Evolutionary conservation across 495 filamentous ascomycete genomes (phyloP).

Genomic region (Aspergillus bertholletiae): DNA sequence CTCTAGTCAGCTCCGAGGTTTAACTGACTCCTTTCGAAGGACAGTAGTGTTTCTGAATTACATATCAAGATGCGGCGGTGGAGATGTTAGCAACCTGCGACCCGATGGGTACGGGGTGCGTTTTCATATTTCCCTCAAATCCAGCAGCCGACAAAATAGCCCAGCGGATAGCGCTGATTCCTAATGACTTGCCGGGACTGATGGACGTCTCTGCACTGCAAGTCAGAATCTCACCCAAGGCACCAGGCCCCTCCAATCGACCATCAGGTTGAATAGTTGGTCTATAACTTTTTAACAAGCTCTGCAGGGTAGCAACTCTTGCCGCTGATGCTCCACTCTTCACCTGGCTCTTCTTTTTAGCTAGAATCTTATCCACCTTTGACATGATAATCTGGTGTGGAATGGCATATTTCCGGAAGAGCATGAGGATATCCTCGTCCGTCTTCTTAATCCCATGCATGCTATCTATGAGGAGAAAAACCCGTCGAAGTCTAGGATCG

Average conservation of each 20-base stretch:
- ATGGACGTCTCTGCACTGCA: constrained; percentile 37
- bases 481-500: constrained; percentile 57
- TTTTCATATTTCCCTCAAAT: constrained; percentile 37
- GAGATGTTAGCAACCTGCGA: not conserved
- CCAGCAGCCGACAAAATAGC: constrained; percentile 49
- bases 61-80: not conserved
- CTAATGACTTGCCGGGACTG: constrained; percentile 33
- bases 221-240: constrained; percentile 49
- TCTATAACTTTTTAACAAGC: constrained; percentile 22
- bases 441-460: constrained; percentile 72
- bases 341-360: constrained; percentile 28
- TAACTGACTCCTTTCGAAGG: not conserved
- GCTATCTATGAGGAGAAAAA: constrained; percentile 79
- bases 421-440: constrained; percentile 62
- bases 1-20: not conserved
- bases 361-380: constrained; percentile 66
- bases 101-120: not conserved
- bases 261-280: constrained; percentile 30
- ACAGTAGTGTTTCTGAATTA: not conserved
- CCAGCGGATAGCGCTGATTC: constrained; percentile 47
- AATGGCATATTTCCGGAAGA: constrained; percentile 60
- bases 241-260: constrained; percentile 36
- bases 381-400: constrained; percentile 77
- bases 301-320: constrained; percentile 27
- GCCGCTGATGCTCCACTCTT: constrained; percentile 27